Percentiles rank a stretch among this genome's conserved stretches.
Conservation (phyloP, 352 stramenopile species). For the Phytophthora cryptogea region DNA sequence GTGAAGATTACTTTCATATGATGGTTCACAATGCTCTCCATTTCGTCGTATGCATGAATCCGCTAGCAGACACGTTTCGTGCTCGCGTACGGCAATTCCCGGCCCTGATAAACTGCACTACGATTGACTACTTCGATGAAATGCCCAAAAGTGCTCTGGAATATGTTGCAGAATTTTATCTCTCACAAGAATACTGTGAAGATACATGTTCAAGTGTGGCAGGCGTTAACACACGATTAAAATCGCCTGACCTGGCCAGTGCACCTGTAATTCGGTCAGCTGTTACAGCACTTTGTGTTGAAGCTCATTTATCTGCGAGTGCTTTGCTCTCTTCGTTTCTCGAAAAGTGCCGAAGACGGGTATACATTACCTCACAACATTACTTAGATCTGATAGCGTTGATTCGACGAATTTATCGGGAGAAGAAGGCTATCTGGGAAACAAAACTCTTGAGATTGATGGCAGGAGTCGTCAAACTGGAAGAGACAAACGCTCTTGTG, state of each 20-base stretch:
- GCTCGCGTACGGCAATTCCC: conserved; percentile 90
- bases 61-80: conserved; percentile 81
- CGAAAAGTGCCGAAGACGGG: conserved; percentile 35
- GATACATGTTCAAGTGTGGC: neutral
- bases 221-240: neutral
- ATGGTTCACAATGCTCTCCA: conserved; percentile 87
- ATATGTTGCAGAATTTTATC: conserved; percentile 74
- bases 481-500: conserved; percentile 75
- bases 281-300: conserved; percentile 52
- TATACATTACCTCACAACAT: conserved; percentile 82
- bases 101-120: conserved; percentile 93
- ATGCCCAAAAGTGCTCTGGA: conserved; percentile 90
- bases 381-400: conserved; percentile 92
- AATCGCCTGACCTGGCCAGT: conserved; percentile 7
- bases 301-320: conserved; percentile 51
- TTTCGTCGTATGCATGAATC: conserved; percentile 92
- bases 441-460: conserved; percentile 62
- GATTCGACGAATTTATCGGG: conserved; percentile 76
- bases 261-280: conserved; percentile 29
- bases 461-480: conserved; percentile 69
- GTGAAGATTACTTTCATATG: conserved; percentile 83
- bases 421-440: conserved; percentile 49
- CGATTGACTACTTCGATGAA: conserved; percentile 93
- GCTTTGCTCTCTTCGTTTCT: conserved; percentile 39
- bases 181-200: conserved; percentile 28